Percentiles rank a stretch among this genome's conserved stretches.
Evolutionary conservation across 164 flowering plant species (phyloP).

Genomic region (Santalum album): DNA sequence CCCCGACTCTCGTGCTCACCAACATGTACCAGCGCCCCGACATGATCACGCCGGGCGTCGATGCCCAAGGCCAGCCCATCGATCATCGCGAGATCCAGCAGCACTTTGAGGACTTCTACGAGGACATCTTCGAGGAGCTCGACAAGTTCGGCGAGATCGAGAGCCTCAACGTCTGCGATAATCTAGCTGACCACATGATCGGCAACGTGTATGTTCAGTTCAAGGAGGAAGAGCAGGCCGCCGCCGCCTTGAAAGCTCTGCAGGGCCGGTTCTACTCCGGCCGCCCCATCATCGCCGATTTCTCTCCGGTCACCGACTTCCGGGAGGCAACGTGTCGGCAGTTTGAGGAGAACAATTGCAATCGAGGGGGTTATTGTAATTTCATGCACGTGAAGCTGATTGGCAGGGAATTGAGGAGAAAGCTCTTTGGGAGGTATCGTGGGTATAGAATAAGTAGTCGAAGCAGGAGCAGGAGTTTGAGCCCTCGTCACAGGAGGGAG

Average conservation of each 20-base stretch:
- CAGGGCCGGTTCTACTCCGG: conserved; percentile 72
- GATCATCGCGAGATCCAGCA: conserved; percentile 58
- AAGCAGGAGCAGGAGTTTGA: conserved; percentile 46
- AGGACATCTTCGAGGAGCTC: conserved; percentile 73
- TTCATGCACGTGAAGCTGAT: conserved; percentile 69
- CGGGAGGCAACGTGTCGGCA: conserved; percentile 73
- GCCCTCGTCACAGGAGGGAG: conserved; percentile 33
- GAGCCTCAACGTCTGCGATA: conserved; percentile 68
- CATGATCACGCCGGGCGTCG: conserved; percentile 66
- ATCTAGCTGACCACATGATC: conserved; percentile 76
- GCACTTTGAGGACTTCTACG: conserved; percentile 58
- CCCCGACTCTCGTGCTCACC: conserved; percentile 64
- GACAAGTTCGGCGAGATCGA: conserved; percentile 72
- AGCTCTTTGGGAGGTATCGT: conserved; percentile 47
- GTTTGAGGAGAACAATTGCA: conserved; percentile 69
- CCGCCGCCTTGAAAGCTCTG: conserved; percentile 52
- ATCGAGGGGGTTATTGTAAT: conserved; percentile 73
- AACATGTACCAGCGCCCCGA: conserved; percentile 76
- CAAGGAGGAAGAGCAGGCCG: conserved; percentile 84
- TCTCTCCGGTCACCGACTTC: conserved; percentile 72
- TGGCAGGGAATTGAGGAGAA: conserved; percentile 55
- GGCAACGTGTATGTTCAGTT: conserved; percentile 83
- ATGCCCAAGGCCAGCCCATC: conserved; percentile 48
- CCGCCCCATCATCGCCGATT: conserved; percentile 73
- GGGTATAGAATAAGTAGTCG: conserved; percentile 23